Base-by-base conservation (phyloP, 352 stramenopile genomes). In the Phytophthora rubi region DNA sequence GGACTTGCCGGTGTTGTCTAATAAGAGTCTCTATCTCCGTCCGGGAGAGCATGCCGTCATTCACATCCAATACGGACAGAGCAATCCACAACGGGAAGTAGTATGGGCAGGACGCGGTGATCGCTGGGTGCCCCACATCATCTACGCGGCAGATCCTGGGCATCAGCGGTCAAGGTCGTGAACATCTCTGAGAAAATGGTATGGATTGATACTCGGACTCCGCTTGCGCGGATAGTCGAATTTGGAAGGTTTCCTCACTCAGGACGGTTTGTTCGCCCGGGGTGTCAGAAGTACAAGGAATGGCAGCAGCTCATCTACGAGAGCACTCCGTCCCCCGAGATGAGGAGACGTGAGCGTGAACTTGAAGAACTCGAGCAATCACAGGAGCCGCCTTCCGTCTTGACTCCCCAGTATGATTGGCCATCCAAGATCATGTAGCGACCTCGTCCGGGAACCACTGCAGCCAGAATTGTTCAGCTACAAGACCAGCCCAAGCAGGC, bases 251-350 rank as follows among this genome's bases (percentile, higher is more conserved):
- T 26, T 26, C 23, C 23, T 1, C 23, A 26, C 23, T 26, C 23
- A 26, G 23, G 23, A 26, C 23, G 23, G 23, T 26, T 26, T 1
- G 23, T 26, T 26, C 23, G 23, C 23, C 23, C 23, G 1, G 23
- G 23, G 23, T 26, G 23, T 3, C 23, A 1, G 0, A 26, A 9
- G 9, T 68, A 68, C 21, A n/a, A 52, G 30, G 62, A 62, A 28
- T 68, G 62, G 53, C 45, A 64, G n/a, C 18, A 12, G 1, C 18
- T 70, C 5, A 64, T 70, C 7, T 54, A 64, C 8, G 45, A 70
- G 33, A 64, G 45, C n/a, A 60, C 37, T 3, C 21, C 28, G 3
- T 53, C 61, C 1, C 26, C 37, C 5, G 21, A 53, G 16, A 8
- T 8, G 4, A 35, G 44, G 12, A n/a, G 2, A 16, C 45, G n/a